Evolutionary conservation across 768 basidiomycete genomes (phyloP), one percentile per base, ranked within the genome.

Genomic region (Termitomyces heimii): DNA sequence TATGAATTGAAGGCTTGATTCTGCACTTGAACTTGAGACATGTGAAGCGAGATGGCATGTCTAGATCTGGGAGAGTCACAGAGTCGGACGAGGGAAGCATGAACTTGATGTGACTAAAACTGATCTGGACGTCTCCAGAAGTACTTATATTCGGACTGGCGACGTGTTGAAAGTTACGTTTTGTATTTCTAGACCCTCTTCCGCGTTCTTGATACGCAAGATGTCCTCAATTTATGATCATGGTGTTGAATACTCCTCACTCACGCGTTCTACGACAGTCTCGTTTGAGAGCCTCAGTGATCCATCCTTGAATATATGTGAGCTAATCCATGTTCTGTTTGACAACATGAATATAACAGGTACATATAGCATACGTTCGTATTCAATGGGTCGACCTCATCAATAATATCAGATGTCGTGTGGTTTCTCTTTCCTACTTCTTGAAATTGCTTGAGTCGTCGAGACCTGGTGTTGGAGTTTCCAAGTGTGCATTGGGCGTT

Each of bases 331-430:
- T 35, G 2, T 9, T 16, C 28, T 47, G 13, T 22, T 32, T 28
- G 37, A 31, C 5, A n/a, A 28, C 28, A 35, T 20, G 18, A 40
- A 6, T 18, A 24, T 9, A 39, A 39, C 43, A 7, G 4, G 5
- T 10, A 14, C 28, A 28, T 32, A 18, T 35, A 65, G 65, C 58
- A 24, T 86, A 80, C 61, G 72, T 89, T 54, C 85, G 85, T 28
- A 64, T 89, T 26, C 78, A 82, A 65, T 91, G 84, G 84, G 77
- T 85, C 9, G 88, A 92, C 65, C 70, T 82, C 47, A 68, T 70
- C 64, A 88, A 88, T 71, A 74, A 70, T 52, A 70, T 81, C 52
- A 80, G 86, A 62, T 83, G 73, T 64, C 84, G 86, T 37, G 70
- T 89, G 60, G 56, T 90, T 20, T 78, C 89, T 3, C 60, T 80